Percentiles rank a stretch among this genome's conserved stretches.
These are phyloP conservation scores for Eucalyptus camaldulensis DNA, from an alignment of 345 rosid genomes.

Conservation along the genomic window DNA sequence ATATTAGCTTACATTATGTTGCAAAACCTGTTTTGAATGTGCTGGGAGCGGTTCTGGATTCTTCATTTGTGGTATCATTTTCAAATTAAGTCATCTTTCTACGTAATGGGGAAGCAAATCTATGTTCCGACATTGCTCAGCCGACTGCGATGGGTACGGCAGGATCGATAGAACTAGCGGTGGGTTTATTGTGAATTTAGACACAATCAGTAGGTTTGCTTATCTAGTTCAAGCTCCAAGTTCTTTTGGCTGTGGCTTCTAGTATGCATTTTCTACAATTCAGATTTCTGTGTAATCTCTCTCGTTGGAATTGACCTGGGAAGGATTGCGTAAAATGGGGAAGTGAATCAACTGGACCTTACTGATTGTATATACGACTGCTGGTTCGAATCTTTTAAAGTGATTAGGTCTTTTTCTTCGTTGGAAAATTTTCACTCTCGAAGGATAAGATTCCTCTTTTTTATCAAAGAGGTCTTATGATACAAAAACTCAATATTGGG, in stretches of 20 bases:
- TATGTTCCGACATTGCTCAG: neutral
- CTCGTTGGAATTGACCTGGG: neutral
- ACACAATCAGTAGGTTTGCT: neutral
- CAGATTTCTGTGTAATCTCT: neutral
- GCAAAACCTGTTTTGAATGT: neutral
- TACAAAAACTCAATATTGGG: neutral
- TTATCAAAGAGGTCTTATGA: neutral
- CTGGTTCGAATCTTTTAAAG: neutral
- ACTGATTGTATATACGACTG: neutral
- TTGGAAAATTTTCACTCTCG: neutral
- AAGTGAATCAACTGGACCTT: neutral
- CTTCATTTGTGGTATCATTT: neutral
- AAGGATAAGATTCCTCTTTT: neutral
- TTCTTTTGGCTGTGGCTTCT: neutral
- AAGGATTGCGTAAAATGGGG: neutral
- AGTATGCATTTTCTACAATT: neutral
- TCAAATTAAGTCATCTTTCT: neutral
- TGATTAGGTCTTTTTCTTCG: neutral
- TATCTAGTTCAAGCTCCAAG: neutral
- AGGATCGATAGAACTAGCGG: neutral
- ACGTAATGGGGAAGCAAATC: neutral
- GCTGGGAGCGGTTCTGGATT: neutral
- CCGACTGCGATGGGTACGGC: accelerated
- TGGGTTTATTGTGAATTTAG: neutral
- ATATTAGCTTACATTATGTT: neutral